Evolutionary conservation across 306 rosid species (phyloP).

Genomic region (Gastrolobium bilobum): DNA sequence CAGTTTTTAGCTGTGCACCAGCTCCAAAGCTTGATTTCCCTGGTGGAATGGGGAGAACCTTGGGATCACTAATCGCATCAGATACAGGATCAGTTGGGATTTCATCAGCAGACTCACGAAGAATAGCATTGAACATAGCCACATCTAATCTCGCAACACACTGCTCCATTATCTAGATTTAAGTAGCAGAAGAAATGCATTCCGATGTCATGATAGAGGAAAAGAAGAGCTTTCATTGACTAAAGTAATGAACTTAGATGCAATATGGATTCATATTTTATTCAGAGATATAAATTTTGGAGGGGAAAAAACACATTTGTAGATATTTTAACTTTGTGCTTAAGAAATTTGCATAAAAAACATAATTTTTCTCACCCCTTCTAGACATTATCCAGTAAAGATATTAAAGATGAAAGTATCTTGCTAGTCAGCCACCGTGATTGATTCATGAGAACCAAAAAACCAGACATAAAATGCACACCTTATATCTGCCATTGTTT

Average conservation of each 20-base stretch:
- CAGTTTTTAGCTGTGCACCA: constrained; percentile 83
- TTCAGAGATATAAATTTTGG: neutral
- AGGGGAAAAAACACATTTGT: neutral
- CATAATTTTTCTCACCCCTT: neutral
- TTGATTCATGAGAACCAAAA: neutral
- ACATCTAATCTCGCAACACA: constrained; percentile 85
- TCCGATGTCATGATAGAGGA: constrained; percentile 16
- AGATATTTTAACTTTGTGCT: neutral
- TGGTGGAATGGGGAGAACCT: constrained; percentile 81
- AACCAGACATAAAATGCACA: neutral
- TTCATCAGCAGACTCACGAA: constrained; percentile 81
- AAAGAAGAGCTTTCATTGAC: constrained; percentile 17
- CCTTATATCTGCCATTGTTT: neutral
- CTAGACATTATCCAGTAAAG: neutral
- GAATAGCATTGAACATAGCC: constrained; percentile 94
- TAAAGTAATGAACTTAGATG: neutral
- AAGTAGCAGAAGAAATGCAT: constrained; percentile 36
- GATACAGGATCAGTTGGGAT: constrained; percentile 91
- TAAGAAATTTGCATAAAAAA: neutral
- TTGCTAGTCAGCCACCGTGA: neutral
- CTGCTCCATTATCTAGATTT: constrained; percentile 82
- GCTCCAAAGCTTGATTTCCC: constrained; percentile 85
- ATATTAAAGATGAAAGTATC: neutral
- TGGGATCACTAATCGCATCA: constrained; percentile 78
- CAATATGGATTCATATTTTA: neutral